Conservation (phyloP, 352 stramenopile species). For the Phytophthora hybrid region DNA sequence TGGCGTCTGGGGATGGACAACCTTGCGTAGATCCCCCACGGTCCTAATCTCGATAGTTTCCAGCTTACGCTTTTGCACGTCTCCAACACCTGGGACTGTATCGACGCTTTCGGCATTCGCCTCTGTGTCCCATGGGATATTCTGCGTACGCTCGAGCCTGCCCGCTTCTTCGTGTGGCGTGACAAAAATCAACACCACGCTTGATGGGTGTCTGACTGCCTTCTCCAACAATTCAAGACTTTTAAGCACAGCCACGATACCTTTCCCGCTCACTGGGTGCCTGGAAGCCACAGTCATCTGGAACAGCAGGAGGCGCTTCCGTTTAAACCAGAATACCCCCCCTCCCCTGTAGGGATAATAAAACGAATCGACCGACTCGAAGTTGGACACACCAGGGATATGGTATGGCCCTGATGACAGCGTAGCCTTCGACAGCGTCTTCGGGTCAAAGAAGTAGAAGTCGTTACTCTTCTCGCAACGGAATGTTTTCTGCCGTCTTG, state of each 20-base stretch:
- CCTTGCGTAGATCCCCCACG: slow-evolving; percentile 3
- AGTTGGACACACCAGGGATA: slow-evolving; percentile 1
- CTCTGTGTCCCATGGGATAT: neutral
- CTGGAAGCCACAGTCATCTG: slow-evolving; percentile 5
- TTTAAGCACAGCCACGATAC: neutral
- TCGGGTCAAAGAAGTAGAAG: slow-evolving; percentile 13
- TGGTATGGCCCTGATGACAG: slow-evolving; percentile 8
- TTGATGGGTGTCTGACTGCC: neutral
- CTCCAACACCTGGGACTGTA: neutral
- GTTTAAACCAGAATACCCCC: neutral
- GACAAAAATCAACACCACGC: slow-evolving; percentile 12
- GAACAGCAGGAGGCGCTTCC: slow-evolving; percentile 7
- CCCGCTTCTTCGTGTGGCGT: neutral
- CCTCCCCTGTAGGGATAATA: slow-evolving; percentile 5
- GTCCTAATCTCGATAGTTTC: neutral
- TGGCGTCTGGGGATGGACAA: neutral
- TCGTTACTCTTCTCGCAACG: neutral
- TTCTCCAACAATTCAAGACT: slow-evolving; percentile 8
- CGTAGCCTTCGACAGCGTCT: neutral
- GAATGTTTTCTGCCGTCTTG: slow-evolving; percentile 2
- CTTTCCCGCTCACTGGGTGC: slow-evolving; percentile 15
- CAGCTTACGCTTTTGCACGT: neutral
- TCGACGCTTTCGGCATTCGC: slow-evolving; percentile 4
- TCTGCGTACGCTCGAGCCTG: neutral
- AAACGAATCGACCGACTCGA: slow-evolving; percentile 9